Evolutionary conservation across 2,329 filamentous ascomycete genomes (phyloP), one percentile per base, ranked within the genome.

Genomic region (Whalleya microplaca): DNA sequence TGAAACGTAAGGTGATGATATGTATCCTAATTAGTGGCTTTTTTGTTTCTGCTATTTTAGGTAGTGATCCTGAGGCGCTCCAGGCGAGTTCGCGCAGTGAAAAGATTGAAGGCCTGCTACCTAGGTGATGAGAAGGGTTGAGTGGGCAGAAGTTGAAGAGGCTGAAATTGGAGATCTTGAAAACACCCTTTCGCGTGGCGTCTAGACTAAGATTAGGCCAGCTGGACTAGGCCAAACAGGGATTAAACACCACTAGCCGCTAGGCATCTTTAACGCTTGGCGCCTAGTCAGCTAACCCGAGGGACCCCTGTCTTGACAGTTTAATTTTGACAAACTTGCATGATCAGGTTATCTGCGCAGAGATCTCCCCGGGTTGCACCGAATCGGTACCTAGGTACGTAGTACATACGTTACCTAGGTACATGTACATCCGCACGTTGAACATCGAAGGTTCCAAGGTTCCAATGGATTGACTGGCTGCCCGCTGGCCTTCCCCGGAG

Each of bases 131-230:
- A 44, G 44, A 19, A 48, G 7, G 32, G 53, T 51, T 51, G 55
- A 48, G 52, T 47, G 53, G 41, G 43, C 52, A 32, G 57, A 65
- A 57, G 56, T 54, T 56, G 62, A 62, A 66, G 68, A 69, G 64
- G 66, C 67, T 67, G 69, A 71, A 66, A 69, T 68, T 68, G 63
- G 63, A 66, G 62, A 66, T 64, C 64, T 66, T 59, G 65, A 68
- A 68, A 68, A 68, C 66, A 66, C 59, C 59, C 53, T 59, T 63
- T 64, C 63, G 59, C 60, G 59, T 59, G 54, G 59, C 58, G 49
- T 51, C 55, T 50, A 55, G 56, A 54, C 46, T 59, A 59, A 27
- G 43, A 51, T 37, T 53, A 55, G 59, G 59, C 46, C 57, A 59
- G 57, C 53, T 32, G 21, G 43, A 51, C 51, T 53, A 48, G 51